A percentile compares a stretch with the other conserved stretches of the same genome.
These are phyloP conservation scores for Lactifluus echinatus DNA, from an alignment of 768 basidiomycete species.

Conservation along the genomic window DNA sequence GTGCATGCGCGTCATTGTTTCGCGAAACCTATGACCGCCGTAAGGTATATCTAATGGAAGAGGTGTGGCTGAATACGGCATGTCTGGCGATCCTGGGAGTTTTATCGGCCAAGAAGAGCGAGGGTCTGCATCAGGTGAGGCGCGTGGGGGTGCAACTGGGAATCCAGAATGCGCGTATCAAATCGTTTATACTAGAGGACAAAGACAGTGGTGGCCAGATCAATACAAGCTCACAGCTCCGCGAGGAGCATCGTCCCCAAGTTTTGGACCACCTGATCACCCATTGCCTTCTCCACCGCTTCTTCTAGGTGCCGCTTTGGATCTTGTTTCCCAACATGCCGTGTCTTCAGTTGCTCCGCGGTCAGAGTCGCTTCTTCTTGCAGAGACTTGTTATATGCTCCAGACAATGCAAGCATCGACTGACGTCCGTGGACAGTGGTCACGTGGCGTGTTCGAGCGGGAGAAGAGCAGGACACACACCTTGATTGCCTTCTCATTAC, in stretches of 20 bases:
- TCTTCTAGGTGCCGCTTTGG: slow-evolving; percentile 98
- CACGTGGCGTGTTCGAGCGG: background rate
- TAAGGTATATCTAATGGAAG: background rate
- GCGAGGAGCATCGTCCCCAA: slow-evolving; percentile 91
- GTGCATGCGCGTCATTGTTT: background rate
- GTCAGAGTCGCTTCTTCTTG: slow-evolving; percentile 97
- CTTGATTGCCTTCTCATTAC: slow-evolving; percentile 92
- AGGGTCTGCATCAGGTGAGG: background rate
- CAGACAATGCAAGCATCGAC: slow-evolving; percentile 90
- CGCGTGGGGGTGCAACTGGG: background rate
- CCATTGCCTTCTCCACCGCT: slow-evolving; percentile 96
- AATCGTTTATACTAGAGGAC: slow-evolving; percentile 5
- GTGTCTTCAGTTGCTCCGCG: slow-evolving; percentile 87
- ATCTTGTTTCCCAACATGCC: slow-evolving; percentile 96
- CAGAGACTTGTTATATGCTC: slow-evolving; percentile 95
- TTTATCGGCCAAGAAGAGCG: background rate
- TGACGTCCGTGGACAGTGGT: slow-evolving; percentile 25
- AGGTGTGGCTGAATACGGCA: background rate
- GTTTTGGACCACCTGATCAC: slow-evolving; percentile 93
- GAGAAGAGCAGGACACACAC: slow-evolving; percentile 35
- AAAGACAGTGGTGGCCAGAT: background rate
- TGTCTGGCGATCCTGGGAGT: background rate
- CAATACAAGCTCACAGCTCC: slow-evolving; percentile 51
- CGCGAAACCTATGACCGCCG: background rate
- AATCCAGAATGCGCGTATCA: background rate